Conservation (phyloP, 306 rosid genomes). For the Ochetophila trinervis region DNA sequence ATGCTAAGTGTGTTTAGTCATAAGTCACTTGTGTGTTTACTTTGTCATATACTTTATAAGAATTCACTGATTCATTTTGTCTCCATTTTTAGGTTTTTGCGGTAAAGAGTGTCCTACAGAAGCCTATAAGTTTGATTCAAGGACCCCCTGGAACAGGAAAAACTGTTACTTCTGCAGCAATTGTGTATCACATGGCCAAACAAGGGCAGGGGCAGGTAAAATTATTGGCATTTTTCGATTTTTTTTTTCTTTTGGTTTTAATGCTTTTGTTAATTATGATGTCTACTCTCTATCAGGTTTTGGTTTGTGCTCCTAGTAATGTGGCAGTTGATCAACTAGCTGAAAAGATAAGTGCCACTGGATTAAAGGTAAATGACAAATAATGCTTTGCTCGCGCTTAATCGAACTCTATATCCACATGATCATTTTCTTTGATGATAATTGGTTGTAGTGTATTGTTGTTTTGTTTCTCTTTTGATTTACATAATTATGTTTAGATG, state of each 20-base stretch:
- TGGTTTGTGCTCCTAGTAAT: slow-evolving; percentile 99
- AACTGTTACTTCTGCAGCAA: slow-evolving; percentile 98
- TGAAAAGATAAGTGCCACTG: slow-evolving; percentile 97
- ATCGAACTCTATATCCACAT: neutral
- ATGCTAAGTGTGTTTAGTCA: neutral
- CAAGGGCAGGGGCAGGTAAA: slow-evolving; percentile 98
- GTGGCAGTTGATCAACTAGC: slow-evolving; percentile 98
- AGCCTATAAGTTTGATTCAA: slow-evolving; percentile 99
- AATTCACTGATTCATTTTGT: neutral
- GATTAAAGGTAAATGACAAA: slow-evolving; percentile 68
- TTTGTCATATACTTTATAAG: neutral
- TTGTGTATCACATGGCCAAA: slow-evolving; percentile 99
- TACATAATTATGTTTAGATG: neutral
- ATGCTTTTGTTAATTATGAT: neutral
- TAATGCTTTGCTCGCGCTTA: neutral
- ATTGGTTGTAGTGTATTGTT: too few species aligned
- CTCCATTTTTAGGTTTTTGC: slow-evolving; percentile 71
- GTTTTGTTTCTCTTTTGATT: neutral
- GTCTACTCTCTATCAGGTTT: slow-evolving; percentile 50
- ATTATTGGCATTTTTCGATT: neutral
- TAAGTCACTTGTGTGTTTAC: neutral
- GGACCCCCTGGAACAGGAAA: slow-evolving; percentile 99
- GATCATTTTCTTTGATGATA: too few species aligned
- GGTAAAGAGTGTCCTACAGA: slow-evolving; percentile 96
- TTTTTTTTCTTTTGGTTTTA: neutral